Base-by-base conservation (phyloP, 2,329 filamentous ascomycete species). In the Penicillium brevicompactum region DNA sequence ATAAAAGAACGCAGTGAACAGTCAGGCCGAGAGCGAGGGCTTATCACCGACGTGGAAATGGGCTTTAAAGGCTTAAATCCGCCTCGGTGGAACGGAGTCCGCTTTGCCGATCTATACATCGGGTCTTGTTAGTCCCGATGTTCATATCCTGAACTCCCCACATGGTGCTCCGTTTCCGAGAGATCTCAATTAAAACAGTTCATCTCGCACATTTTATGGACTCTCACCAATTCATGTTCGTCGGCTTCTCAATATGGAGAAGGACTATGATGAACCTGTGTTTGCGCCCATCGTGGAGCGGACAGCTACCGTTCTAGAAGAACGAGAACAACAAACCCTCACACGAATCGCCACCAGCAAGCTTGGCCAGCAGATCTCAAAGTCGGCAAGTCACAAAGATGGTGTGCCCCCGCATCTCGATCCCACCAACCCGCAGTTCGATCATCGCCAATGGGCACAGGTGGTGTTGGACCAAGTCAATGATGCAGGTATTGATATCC, bases 361-460 rank as follows among this genome's bases (percentile, higher is more conserved):
- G 40, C 50, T 64, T 0, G 66, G 66, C 13, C 64, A 58, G 22
- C 53, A 56, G 10, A 34, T 66, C 13, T 67, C 66, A 2, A 51
- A 50, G 7, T 48, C 59, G 9, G 51, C 53, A 16, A 62, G 51
- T 22, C 49, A 31, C 14, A 54, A 59, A 37, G 56, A 53, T 2
- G 55, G 47, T 24, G 44, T 58, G 10, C 60, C 64, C 24, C 60
- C 65, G 18, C 58, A 60, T 21, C 49, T 69, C 6, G 63, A 69
- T 53, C 67, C 67, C 18, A 50, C 41, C 24, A 62, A 48, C 30
- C 60, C 62, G 1, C 42, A 57, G 31, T 69, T 69, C 45, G 64
- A 69, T 51, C 65, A 66, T 45, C 52, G 56, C n/a, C 58, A 54
- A 51, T 69, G 67, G 67, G 62, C 66, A 4, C 63, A 67, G 13